Percentiles rank a stretch among this genome's conserved stretches.
These are phyloP conservation scores for Aquanectria penicillioides DNA, from an alignment of 2,329 filamentous ascomycete species.

Conservation along the genomic window DNA sequence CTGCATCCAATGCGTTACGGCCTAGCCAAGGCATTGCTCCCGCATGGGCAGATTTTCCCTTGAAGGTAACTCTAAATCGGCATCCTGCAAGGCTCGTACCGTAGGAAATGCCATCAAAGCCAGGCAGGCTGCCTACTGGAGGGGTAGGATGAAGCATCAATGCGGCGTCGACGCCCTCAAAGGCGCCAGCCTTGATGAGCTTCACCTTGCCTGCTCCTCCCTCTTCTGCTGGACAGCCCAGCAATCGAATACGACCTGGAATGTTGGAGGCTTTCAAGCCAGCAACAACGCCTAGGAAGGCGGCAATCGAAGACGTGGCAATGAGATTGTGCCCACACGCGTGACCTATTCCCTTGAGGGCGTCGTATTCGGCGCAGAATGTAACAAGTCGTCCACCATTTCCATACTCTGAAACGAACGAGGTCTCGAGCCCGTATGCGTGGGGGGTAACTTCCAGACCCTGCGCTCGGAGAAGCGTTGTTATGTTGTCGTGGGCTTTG, in stretches of 20 bases:
- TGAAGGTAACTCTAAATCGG: constrained; percentile 43
- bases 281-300: constrained; percentile 43
- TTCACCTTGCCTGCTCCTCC: constrained; percentile 55
- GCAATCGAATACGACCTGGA: constrained; percentile 42
- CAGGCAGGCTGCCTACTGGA: not conserved
- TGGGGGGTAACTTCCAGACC: not conserved
- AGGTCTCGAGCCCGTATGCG: not conserved
- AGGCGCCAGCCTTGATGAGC: constrained; percentile 34
- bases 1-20: constrained; percentile 60
- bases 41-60: constrained; percentile 57
- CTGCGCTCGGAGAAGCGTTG: not conserved
- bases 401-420: constrained; percentile 3
- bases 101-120: not conserved
- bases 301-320: constrained; percentile 45
- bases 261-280: not conserved
- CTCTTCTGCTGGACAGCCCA: constrained; percentile 55
- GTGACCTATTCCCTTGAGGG: constrained; percentile 48
- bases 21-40: constrained; percentile 60
- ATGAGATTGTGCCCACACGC: constrained; percentile 48
- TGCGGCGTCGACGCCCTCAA: constrained; percentile 36
- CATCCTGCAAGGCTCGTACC: not conserved
- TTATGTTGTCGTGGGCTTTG: constrained; percentile 2
- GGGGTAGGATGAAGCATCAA: constrained; percentile 41
- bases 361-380: constrained; percentile 43
- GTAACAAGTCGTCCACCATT: not conserved